Evolutionary conservation across 306 rosid genomes (phyloP).

Genomic region (Lupinus albus): DNA sequence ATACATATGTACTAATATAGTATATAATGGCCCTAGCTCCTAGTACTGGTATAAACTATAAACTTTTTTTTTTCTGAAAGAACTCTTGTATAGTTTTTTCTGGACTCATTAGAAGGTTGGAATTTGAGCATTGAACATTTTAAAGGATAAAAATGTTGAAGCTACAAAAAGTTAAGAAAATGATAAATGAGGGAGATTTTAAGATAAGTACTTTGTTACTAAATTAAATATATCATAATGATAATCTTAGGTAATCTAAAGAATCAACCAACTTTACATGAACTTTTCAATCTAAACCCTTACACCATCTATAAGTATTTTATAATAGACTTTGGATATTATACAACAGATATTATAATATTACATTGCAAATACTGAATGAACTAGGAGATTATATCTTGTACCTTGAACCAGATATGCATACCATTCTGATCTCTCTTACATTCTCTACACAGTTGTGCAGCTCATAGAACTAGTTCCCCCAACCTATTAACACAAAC

Average conservation of each 20-base stretch:
- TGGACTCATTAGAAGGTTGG: neutral
- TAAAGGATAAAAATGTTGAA: neutral
- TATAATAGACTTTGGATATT: slow-evolving; percentile 42
- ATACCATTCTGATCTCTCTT: slow-evolving; percentile 37
- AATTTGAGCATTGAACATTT: neutral
- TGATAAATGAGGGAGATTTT: neutral
- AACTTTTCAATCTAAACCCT: slow-evolving; percentile 42
- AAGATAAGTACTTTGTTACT: slow-evolving; percentile 11
- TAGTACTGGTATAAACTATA: too few relatives aligned
- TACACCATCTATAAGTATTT: slow-evolving; percentile 43
- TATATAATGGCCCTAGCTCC: too few relatives aligned
- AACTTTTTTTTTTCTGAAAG: neutral
- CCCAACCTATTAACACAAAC: slow-evolving; percentile 45
- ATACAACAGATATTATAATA: slow-evolving; percentile 49
- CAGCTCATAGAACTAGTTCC: slow-evolving; percentile 41
- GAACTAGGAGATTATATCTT: slow-evolving; percentile 40
- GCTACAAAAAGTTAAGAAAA: neutral
- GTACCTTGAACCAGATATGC: slow-evolving; percentile 39
- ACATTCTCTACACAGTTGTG: slow-evolving; percentile 42
- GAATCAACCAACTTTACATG: slow-evolving; percentile 59
- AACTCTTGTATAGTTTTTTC: too few relatives aligned
- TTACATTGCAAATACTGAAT: slow-evolving; percentile 52
- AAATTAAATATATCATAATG: slow-evolving; percentile 40
- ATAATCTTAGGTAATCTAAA: slow-evolving; percentile 49
- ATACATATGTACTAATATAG: too few relatives aligned